Percentiles rank a stretch among this genome's conserved stretches.
These are phyloP conservation scores for Casuarina equisetifolia DNA, from an alignment of 306 rosid genomes.

Conservation along the genomic window DNA sequence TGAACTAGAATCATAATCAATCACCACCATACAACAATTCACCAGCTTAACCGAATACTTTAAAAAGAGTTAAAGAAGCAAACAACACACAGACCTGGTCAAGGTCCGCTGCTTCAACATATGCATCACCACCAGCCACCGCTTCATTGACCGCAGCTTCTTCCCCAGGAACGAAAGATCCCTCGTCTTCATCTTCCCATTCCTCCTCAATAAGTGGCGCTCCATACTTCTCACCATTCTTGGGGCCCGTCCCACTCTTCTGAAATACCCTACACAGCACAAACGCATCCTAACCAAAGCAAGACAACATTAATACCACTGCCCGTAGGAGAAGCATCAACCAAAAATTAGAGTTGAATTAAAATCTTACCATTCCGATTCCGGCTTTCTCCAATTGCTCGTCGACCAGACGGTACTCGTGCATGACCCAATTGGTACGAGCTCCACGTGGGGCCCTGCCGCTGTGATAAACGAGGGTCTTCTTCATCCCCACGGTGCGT, in stretches of 20 bases:
- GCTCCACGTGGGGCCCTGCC: constrained; percentile 82
- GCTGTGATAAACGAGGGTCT: constrained; percentile 78
- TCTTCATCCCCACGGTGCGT: constrained; percentile 75
- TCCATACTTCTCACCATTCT: constrained; percentile 95
- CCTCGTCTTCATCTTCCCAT: constrained; percentile 63
- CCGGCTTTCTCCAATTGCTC: constrained; percentile 61
- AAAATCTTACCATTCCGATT: constrained; percentile 42
- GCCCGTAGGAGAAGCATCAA: constrained; percentile 3
- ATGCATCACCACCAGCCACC: constrained; percentile 19
- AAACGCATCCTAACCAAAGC: constrained; percentile 65
- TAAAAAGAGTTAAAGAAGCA: not conserved
- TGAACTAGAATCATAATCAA: not conserved
- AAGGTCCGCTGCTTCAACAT: constrained; percentile 44
- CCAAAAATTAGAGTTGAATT: not conserved
- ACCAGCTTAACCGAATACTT: not conserved
- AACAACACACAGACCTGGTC: constrained; percentile 51
- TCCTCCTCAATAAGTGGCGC: constrained; percentile 88
- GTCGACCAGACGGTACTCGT: constrained; percentile 67
- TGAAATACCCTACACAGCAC: constrained; percentile 90
- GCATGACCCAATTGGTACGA: constrained; percentile 96
- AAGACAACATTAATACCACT: constrained; percentile 24
- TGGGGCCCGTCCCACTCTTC: constrained; percentile 94
- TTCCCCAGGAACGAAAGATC: constrained; percentile 31
- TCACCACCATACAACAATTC: not conserved
- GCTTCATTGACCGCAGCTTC: constrained; percentile 17